Evolutionary conservation across 208 protist genomes (phyloP).

Genomic region (Trypanosomatidae sp.): DNA sequence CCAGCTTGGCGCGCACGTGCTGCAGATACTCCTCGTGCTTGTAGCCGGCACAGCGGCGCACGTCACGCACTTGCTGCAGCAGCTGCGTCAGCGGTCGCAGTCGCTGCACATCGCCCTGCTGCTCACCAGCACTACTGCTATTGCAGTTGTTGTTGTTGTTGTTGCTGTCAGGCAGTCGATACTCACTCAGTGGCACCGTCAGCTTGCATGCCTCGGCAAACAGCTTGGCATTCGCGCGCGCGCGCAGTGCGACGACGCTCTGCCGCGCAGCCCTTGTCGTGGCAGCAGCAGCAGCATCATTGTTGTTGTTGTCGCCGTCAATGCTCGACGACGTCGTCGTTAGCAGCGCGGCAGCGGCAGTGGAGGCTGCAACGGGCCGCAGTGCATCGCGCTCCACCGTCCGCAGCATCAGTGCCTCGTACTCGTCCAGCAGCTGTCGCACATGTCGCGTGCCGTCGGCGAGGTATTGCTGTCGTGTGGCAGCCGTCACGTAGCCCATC

Average conservation of each 20-base stretch:
- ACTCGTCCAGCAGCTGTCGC: conserved; percentile 14
- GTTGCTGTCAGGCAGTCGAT: not conserved
- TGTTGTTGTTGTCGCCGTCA: too few species aligned
- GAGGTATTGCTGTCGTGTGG: conserved; percentile 6
- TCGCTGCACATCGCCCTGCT: not conserved
- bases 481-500: not conserved
- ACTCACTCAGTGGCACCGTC: not conserved
- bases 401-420: too few species aligned
- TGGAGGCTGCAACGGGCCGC: too few species aligned
- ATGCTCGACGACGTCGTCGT: too few species aligned
- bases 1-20: not conserved
- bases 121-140: not conserved
- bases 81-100: conserved; percentile 6
- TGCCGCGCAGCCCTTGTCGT: conserved; percentile 4
- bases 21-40: not conserved
- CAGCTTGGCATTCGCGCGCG: not conserved
- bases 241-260: conserved; percentile 8
- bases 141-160: not conserved
- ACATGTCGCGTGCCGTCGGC: conserved; percentile 8
- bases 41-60: conserved; percentile 1
- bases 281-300: too few species aligned
- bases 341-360: too few species aligned
- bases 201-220: conserved; percentile 2
- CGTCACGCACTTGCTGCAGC: conserved; percentile 3
- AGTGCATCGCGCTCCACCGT: too few species aligned